phyloP scores from a whole-genome alignment of 345 rosid genomes.

The Camelina laxa region DNA sequence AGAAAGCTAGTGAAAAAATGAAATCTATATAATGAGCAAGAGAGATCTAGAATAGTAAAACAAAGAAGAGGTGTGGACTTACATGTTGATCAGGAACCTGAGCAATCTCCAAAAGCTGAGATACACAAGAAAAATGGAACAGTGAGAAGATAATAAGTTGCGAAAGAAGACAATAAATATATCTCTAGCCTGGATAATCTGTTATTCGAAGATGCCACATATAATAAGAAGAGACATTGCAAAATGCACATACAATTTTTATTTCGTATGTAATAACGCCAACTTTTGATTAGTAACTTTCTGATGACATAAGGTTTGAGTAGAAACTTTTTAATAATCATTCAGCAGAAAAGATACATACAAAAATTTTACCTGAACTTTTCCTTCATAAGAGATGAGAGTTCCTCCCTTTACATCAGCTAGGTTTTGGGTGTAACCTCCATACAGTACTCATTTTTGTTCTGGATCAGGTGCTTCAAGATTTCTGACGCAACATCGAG shows the following conservation, averaged over 20 bases:
- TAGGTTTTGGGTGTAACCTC: slow-evolving; percentile 96
- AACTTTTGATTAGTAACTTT: slow-evolving; percentile 1
- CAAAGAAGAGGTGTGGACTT: slow-evolving; percentile 44
- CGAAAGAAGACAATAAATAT: not conserved
- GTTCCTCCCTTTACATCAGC: slow-evolving; percentile 99
- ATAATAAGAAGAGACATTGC: not conserved
- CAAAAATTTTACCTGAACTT: slow-evolving; percentile 66
- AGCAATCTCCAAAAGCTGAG: slow-evolving; percentile 94
- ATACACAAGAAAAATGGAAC: slow-evolving; percentile 4
- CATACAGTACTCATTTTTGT: slow-evolving; percentile 83
- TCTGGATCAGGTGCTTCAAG: slow-evolving; percentile 72
- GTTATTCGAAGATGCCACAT: not conserved
- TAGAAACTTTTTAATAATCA: not conserved
- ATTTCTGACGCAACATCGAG: slow-evolving; percentile 58
- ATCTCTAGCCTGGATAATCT: not conserved
- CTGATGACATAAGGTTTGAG: not conserved
- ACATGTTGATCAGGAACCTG: slow-evolving; percentile 95
- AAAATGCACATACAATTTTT: slow-evolving; percentile 3
- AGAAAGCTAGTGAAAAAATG: slow-evolving; percentile 10
- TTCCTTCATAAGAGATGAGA: slow-evolving; percentile 91
- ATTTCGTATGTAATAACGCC: not conserved
- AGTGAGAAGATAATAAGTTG: not conserved
- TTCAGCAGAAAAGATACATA: not conserved
- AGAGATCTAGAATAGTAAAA: not conserved
- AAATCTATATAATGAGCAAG: not conserved